Evolutionary conservation across 441 rosid genomes (phyloP).

Genomic region (Euphorbia celastroides): DNA sequence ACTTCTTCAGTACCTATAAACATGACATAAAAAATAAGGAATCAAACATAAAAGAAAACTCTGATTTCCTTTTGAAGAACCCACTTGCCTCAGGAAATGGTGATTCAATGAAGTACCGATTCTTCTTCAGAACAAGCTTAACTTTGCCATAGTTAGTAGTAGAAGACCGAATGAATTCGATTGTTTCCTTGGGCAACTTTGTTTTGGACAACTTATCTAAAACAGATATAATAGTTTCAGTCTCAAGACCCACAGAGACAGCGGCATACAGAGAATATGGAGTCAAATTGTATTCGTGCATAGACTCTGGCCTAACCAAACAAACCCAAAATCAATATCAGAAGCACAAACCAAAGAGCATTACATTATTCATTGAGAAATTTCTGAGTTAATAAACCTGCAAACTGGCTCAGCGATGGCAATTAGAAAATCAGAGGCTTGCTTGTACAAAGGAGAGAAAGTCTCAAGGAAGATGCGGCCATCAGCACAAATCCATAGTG

Average conservation of each 20-base stretch:
- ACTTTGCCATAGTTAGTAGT: constrained; percentile 95
- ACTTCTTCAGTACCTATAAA: constrained; percentile 68
- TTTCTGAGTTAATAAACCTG: constrained; percentile 35
- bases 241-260: constrained; percentile 88
- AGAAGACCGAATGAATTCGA: constrained; percentile 72
- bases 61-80: background rate
- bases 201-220: constrained; percentile 87
- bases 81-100: constrained; percentile 79
- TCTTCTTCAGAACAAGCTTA: constrained; percentile 91
- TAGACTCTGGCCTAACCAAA: constrained; percentile 71
- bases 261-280: constrained; percentile 96
- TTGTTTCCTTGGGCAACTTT: constrained; percentile 80
- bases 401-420: constrained; percentile 97
- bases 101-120: constrained; percentile 73
- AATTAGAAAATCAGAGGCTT: constrained; percentile 90
- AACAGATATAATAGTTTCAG: constrained; percentile 75
- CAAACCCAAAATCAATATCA: constrained; percentile 8
- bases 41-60: background rate
- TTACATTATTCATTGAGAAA: background rate
- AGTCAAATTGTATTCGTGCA: constrained; percentile 92
- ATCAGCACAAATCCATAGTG: constrained; percentile 91
- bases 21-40: background rate
- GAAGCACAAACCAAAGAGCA: background rate
- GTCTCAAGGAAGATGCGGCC: constrained; percentile 86
- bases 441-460: constrained; percentile 76